Evolutionary conservation across 108 stramenopile species (phyloP).

Genomic region (Cyclotella kingstonii): DNA sequence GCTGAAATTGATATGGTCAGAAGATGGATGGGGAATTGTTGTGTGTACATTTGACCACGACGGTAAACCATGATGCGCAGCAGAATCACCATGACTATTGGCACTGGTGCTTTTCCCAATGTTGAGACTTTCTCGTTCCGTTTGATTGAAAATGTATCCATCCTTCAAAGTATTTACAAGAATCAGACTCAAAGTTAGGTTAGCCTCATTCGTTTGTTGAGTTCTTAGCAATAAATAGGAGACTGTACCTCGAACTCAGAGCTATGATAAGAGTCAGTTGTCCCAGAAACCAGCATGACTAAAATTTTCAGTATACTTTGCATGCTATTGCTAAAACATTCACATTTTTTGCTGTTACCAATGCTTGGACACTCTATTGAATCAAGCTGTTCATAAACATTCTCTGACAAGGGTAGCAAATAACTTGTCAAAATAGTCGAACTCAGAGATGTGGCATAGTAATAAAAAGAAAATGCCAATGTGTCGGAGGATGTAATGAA

Average conservation of each 20-base stretch:
- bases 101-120: constrained; percentile 19
- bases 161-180: constrained; percentile 8
- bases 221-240: no score
- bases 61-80: constrained; percentile 1
- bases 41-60: constrained; percentile 17
- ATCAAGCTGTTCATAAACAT: constrained; percentile 24
- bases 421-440: constrained; percentile 33
- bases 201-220: not conserved
- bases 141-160: constrained; percentile 45
- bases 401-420: constrained; percentile 9
- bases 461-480: constrained; percentile 32
- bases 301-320: constrained; percentile 30
- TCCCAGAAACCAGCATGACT: constrained; percentile 42
- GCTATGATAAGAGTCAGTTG: constrained; percentile 75
- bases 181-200: not conserved
- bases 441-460: constrained; percentile 27
- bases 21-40: constrained; percentile 34
- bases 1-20: constrained; percentile 38
- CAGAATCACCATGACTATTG: constrained; percentile 10
- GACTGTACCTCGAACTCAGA: constrained; percentile 70
- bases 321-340: constrained; percentile 16
- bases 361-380: not conserved
- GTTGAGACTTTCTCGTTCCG: constrained; percentile 39
- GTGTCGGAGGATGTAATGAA: constrained; percentile 1
- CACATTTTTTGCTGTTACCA: not conserved